These are phyloP conservation scores for Leccinellum albellum DNA, from an alignment of 768 basidiomycete genomes.

Conservation along the genomic window DNA sequence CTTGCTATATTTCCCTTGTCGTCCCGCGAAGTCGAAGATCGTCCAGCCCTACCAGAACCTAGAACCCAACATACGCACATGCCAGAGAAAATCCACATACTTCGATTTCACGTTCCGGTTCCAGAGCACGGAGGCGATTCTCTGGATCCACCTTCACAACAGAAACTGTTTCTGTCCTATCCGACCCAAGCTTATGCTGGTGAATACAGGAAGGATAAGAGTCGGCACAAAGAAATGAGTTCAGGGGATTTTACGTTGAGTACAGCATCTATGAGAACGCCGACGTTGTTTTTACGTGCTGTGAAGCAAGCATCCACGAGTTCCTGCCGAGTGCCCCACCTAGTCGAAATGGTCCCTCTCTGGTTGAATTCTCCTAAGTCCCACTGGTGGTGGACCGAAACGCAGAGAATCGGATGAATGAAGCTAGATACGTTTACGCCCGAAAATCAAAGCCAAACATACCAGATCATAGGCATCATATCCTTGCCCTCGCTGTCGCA, in stretches of 20 bases:
- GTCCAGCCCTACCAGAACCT: slow-evolving; percentile 65
- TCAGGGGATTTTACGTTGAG: slow-evolving; percentile 60
- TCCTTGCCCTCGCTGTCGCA: slow-evolving; percentile 59
- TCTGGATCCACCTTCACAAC: slow-evolving; percentile 69
- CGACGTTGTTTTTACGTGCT: slow-evolving; percentile 68
- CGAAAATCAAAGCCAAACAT: slow-evolving; percentile 12
- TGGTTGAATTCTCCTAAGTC: slow-evolving; percentile 84
- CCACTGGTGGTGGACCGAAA: slow-evolving; percentile 49
- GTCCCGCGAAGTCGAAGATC: slow-evolving; percentile 78
- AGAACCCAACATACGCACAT: background rate
- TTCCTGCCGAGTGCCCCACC: slow-evolving; percentile 87
- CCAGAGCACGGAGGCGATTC: slow-evolving; percentile 61
- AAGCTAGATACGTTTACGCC: background rate
- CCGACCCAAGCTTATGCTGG: slow-evolving; percentile 84
- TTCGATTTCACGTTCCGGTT: slow-evolving; percentile 60
- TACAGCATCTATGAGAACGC: slow-evolving; percentile 82
- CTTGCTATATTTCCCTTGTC: slow-evolving; percentile 71
- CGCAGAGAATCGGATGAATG: background rate
- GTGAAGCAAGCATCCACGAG: slow-evolving; percentile 62
- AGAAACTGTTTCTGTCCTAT: slow-evolving; percentile 62
- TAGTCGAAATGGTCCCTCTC: slow-evolving; percentile 64
- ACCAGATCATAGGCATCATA: slow-evolving; percentile 88
- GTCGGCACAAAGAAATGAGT: background rate
- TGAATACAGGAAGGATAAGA: slow-evolving; percentile 7
- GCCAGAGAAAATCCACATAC: slow-evolving; percentile 34